Evolutionary conservation across 129 eudicot species (phyloP), one percentile per base, ranked within the genome.

Genomic region (Escallonia herrerae): DNA sequence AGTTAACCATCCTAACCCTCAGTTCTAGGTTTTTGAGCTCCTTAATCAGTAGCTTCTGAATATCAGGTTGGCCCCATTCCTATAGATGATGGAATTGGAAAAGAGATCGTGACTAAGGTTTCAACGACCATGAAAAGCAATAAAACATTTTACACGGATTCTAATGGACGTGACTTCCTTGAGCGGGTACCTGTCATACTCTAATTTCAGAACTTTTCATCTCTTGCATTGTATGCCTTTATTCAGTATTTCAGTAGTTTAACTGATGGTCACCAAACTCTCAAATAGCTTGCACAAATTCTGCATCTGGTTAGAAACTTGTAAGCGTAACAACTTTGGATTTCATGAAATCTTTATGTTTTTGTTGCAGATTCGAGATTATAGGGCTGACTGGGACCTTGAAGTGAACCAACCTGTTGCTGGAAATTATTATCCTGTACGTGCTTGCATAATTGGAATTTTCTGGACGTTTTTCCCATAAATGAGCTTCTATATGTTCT

Each of bases 401-500:
- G 52, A 82, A 82, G 87, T 82, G 40, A 71, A 71, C 66, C 75
- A 82, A 60, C 87, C 84, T 14, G 77, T 75, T 43, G 84, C 84
- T 10, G 87, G 87, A 68, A 82, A 82, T 51, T 82, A 82, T 74
- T 82, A 82, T 54, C 87, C 87, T 43, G 87, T 82, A 77, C 1
- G 87, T 77, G 64, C 39, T 4, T 8, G 33, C 1, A 22, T 22
- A 22, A 22, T 22, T 22, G 33, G 33, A 22, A 22, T 22, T 22
- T 22, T 22, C 33, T 22, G 33, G 33, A 22, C 33, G 33, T 22
- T 22, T 22, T 22, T 0, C 33, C 33, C 33, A 22, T 22, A 22
- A 22, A 22, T 22, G 33, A 22, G 33, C 33, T 22, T 22, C 33
- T 22, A 22, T 22, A 22, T 22, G 33, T 22, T 22, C 33, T 22